Conservation (phyloP, 768 basidiomycete species). For the Pulveroboletus frians region DNA sequence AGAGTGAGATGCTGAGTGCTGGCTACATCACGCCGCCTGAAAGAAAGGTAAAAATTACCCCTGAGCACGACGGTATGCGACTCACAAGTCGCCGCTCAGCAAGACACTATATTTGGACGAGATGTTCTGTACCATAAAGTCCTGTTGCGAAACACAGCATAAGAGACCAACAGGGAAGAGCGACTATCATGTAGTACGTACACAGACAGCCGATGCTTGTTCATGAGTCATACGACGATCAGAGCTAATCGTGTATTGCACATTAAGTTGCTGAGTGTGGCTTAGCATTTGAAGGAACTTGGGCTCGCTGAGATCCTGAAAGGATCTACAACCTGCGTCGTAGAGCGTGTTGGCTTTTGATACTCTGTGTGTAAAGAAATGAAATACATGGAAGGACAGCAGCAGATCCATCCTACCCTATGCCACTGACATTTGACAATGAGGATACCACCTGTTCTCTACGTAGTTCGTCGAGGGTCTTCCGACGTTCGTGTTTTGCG, state of each 20-base stretch:
- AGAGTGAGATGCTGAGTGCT: constrained; percentile 14
- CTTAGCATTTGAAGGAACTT: constrained; percentile 37
- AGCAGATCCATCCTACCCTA: constrained; percentile 41
- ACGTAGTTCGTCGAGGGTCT: constrained; percentile 24
- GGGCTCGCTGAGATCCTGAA: constrained; percentile 39
- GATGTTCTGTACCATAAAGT: constrained; percentile 44
- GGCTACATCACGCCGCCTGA: constrained; percentile 41
- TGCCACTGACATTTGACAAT: constrained; percentile 38
- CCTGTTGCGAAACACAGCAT: constrained; percentile 29
- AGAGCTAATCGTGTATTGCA: constrained; percentile 39
- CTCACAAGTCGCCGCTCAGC: constrained; percentile 57
- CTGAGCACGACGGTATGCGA: background rate
- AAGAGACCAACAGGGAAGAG: background rate
- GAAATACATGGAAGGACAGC: background rate
- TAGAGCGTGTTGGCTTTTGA: constrained; percentile 41
- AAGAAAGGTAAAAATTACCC: background rate
- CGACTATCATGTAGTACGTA: constrained; percentile 23
- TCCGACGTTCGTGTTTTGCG: constrained; percentile 4
- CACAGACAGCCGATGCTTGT: constrained; percentile 44
- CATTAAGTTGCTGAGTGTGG: constrained; percentile 33
- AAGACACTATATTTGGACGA: constrained; percentile 45
- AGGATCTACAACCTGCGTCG: constrained; percentile 43
- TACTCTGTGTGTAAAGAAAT: constrained; percentile 6
- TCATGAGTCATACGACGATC: constrained; percentile 32
- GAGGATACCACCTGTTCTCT: constrained; percentile 27